These are phyloP conservation scores for Leonotis leonurus DNA, from an alignment of 257 asterid species.

Conservation along the genomic window DNA sequence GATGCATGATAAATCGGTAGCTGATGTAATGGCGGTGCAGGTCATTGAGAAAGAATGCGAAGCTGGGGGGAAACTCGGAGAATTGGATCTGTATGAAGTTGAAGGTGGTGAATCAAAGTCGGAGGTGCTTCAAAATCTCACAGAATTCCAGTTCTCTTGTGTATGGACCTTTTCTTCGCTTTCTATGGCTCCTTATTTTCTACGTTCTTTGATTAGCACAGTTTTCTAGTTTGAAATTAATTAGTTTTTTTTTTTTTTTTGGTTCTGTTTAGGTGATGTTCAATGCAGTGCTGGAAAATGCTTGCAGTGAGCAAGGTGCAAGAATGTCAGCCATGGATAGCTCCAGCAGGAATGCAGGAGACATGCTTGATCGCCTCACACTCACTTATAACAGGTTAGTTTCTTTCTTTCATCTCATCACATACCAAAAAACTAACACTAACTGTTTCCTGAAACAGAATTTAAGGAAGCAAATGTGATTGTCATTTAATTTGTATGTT, in stretches of 20 bases:
- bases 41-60: conserved; percentile 84
- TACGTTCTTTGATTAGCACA: neutral
- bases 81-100: conserved; percentile 73
- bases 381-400: conserved; percentile 85
- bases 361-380: conserved; percentile 96
- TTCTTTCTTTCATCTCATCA: neutral
- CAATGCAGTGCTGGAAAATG: conserved; percentile 89
- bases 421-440: too few species aligned
- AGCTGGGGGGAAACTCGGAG: conserved; percentile 85
- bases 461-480: too few species aligned
- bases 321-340: conserved; percentile 99
- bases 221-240: neutral
- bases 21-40: conserved; percentile 22
- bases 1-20: neutral
- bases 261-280: conserved; percentile 56
- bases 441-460: too few species aligned
- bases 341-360: conserved; percentile 99
- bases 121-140: conserved; percentile 84
- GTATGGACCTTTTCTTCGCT: conserved; percentile 30
- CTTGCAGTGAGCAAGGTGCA: conserved; percentile 99
- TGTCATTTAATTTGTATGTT: too few species aligned
- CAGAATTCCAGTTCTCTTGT: conserved; percentile 90
- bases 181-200: neutral
- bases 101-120: conserved; percentile 96
- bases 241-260: neutral